Conservation (phyloP, 163 green algal species). For the Scenedesmus sp. region DNA sequence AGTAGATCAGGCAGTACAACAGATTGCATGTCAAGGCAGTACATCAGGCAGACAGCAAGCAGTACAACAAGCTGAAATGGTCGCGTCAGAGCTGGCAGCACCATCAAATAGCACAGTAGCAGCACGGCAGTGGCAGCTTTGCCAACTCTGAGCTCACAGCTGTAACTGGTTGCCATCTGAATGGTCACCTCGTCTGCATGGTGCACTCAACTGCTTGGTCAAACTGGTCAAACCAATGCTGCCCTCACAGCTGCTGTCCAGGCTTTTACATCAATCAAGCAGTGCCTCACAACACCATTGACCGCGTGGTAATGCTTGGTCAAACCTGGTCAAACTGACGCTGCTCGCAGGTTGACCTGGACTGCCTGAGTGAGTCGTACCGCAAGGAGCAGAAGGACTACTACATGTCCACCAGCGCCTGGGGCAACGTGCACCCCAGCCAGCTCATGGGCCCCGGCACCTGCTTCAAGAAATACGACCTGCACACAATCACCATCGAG, state of each 20-base stretch:
- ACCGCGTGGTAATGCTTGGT: not conserved
- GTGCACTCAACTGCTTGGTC: too few relatives aligned
- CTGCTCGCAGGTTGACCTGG: constrained; percentile 77
- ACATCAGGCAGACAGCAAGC: not conserved
- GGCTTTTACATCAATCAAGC: too few relatives aligned
- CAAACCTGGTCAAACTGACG: not conserved
- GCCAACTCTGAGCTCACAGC: too few relatives aligned
- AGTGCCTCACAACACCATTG: not conserved
- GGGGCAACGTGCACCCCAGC: constrained; percentile 90
- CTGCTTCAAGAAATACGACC: constrained; percentile 89
- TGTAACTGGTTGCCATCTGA: too few relatives aligned
- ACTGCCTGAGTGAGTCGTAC: constrained; percentile 80
- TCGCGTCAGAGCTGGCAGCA: not conserved
- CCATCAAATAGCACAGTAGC: not conserved
- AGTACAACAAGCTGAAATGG: not conserved
- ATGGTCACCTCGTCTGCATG: too few relatives aligned
- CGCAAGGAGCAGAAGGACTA: constrained; percentile 90
- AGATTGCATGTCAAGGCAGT: not conserved
- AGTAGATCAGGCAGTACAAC: not conserved
- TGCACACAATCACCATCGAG: constrained; percentile 86
- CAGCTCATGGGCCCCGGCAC: constrained; percentile 84
- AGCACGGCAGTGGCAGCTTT: not conserved
- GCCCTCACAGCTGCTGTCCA: too few relatives aligned
- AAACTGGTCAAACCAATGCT: too few relatives aligned
- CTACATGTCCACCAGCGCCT: constrained; percentile 84